Base-by-base conservation (phyloP, 2,329 filamentous ascomycete genomes). In the Dactylellina drechsleri region DNA sequence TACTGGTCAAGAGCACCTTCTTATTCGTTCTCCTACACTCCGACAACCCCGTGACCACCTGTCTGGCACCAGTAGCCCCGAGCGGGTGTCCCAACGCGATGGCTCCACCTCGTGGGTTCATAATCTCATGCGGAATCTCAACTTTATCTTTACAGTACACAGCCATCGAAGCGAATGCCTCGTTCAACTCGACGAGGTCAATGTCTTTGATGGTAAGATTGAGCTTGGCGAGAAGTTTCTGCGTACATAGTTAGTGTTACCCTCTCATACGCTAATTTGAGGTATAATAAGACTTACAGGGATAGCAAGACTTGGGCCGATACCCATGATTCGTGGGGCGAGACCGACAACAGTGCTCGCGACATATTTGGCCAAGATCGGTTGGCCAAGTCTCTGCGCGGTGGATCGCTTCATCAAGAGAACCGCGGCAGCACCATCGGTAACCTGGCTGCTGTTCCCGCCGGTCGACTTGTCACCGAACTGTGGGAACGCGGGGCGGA, bases 81-180 rank as follows among this genome's bases (percentile, higher is more conserved):
- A 94, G 85, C 2, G 92, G 92, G 82, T 95, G 92, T 61, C 92
- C 92, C 0, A 95, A 85, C 2, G 92, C 92, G 80, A 95, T 94
- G 77, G 92, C 92, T 77, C 92, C 92, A 78, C 92, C 92, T 74
- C 91, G 86, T 26, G 90, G 87, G 84, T 95, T 95, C 86, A 95
- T 87, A 87, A 93, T 94, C 79, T 86, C 82, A 82, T 86, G 87
- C 81, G 91, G 89, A 59, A 94, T 84, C 77, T 87, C 87, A 59
- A 95, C 86, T 78, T 85, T 88, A 80, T 92, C 86, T 66, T 91
- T 84, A 84, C 93, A 97, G 87, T 97, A 98, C 31, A 97, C 93
- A 0, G 92, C 93, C 95, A 98, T 98, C 61, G 91, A 95, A 20
- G 93, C 94, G 80, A 99, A 99, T 0, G 95, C 95, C 86, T 99